Conservation (phyloP, 208 protist species). For the Trichomonas vaginalis region DNA sequence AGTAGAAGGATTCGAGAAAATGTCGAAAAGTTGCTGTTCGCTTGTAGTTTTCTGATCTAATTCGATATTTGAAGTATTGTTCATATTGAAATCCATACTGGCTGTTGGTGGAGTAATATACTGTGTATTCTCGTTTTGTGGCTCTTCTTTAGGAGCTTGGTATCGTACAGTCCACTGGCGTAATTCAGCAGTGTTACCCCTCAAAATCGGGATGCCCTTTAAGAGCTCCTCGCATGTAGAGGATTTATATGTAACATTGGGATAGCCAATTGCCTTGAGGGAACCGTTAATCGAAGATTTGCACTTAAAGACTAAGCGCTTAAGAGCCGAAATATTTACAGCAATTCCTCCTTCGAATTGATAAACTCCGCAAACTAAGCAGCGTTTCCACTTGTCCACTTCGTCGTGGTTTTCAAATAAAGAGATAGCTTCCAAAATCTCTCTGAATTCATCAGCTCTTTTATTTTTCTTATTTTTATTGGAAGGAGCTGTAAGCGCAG, state of each 20-base stretch:
- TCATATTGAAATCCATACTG: too few species aligned
- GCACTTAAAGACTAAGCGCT: not conserved
- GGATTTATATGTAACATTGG: not conserved
- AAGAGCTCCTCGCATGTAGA: not conserved
- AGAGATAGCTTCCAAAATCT: not conserved
- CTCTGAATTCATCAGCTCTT: not conserved
- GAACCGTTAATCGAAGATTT: conserved; percentile 12
- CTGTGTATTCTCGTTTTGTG: not conserved
- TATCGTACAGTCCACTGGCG: not conserved
- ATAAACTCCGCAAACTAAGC: not conserved
- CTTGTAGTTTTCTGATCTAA: too few species aligned
- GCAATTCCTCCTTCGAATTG: not conserved
- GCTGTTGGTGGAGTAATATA: not conserved
- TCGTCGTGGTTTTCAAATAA: not conserved
- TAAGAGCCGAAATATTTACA: not conserved
- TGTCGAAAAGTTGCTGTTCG: too few species aligned
- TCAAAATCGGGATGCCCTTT: not conserved
- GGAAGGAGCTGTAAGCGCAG: not conserved
- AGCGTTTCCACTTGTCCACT: not conserved
- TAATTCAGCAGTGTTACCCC: not conserved
- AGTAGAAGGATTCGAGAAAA: too few species aligned
- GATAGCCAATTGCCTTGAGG: not conserved
- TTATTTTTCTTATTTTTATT: conserved; percentile 12
- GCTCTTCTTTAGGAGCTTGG: not conserved
- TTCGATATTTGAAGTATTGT: too few species aligned